Evolutionary conservation across 2,329 filamentous ascomycete genomes (phyloP).

Genomic region (Colletotrichum viniferum): DNA sequence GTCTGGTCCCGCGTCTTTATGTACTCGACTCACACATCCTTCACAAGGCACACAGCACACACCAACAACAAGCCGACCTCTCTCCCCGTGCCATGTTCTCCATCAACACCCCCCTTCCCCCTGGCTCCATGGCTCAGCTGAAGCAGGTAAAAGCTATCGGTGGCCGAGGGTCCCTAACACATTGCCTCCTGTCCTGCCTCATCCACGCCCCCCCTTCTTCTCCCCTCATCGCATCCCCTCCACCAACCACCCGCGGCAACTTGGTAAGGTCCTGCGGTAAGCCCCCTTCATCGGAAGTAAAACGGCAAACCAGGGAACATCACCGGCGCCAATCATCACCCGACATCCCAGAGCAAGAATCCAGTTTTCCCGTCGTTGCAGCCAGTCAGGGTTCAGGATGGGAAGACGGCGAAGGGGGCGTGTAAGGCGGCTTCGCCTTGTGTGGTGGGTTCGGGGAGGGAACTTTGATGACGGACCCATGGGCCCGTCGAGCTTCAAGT

Average conservation of each 20-base stretch:
- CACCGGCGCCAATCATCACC: conserved; percentile 2
- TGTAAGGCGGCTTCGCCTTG: not conserved
- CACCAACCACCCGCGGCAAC: not conserved
- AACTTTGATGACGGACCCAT: conserved; percentile 7
- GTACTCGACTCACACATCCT: not conserved
- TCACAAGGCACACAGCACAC: not conserved
- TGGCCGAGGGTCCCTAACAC: conserved; percentile 10
- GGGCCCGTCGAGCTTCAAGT: conserved; percentile 3
- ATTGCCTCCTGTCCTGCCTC: not conserved
- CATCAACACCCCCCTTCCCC: not conserved
- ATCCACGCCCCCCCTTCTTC: not conserved
- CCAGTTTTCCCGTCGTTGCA: not conserved
- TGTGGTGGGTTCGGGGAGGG: not conserved
- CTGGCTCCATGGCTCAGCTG: not conserved
- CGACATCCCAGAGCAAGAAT: not conserved
- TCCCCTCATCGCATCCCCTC: not conserved
- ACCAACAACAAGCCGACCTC: not conserved
- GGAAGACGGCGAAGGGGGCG: not conserved
- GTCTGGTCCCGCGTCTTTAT: conserved; percentile 1
- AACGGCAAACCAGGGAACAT: not conserved
- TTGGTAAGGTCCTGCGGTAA: not conserved
- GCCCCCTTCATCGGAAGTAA: conserved; percentile 9
- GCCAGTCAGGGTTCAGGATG: not conserved
- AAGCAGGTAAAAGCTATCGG: not conserved
- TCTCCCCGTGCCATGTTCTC: not conserved